Base-by-base conservation (phyloP, 2,329 filamentous ascomycete genomes). In the Nectriaceae sp. region DNA sequence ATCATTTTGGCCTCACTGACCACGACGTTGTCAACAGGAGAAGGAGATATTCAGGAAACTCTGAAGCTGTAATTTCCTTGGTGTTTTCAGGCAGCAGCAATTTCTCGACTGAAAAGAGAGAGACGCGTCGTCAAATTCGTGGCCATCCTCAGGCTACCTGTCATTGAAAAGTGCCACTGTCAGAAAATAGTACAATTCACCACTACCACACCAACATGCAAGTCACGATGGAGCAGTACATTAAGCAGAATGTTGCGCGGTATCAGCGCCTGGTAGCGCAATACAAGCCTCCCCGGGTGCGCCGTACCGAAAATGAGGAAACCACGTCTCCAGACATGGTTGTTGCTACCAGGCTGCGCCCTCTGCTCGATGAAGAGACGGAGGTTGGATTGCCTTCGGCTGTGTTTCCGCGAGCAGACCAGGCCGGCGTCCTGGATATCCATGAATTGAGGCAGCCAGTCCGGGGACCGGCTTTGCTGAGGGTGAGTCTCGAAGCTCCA, bases 311-410 rank as follows among this genome's bases (percentile, higher is more conserved):
- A 4, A 35, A 38, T 13, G 49, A 56, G 13, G 40, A 20, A 8
- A 44, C 40, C 10, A 16, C 53, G 11, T 57, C 50, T 2, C 42
- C 55, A 3, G 63, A 70, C 31, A 69, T 73, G 36, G 55, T 68
- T 15, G 70, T 74, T 13, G 62, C 65, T 20, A 59, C 68, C n/a
- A 58, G 71, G 1, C 56, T 74, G 24, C 64, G 70, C 2, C 71
- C 71, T 0, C 59, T 72, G 42, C 53, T 70, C 0, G 59, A 65
- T 0, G 67, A 73, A 0, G 71, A 73, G 38, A 36, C 49, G 13
- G 45, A 55, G 4, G 56, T 60, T 0, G 67, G 64, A 5, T 65
- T 70, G 18, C 61, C 64, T 0, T 42, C 44, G 11, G 60, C 59
- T 2, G 53, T 70, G 2, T 64, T 65, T 31, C 54, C 56, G 5